These are phyloP conservation scores for Streptanthus diversifolius DNA, from an alignment of 345 rosid species.

Conservation along the genomic window DNA sequence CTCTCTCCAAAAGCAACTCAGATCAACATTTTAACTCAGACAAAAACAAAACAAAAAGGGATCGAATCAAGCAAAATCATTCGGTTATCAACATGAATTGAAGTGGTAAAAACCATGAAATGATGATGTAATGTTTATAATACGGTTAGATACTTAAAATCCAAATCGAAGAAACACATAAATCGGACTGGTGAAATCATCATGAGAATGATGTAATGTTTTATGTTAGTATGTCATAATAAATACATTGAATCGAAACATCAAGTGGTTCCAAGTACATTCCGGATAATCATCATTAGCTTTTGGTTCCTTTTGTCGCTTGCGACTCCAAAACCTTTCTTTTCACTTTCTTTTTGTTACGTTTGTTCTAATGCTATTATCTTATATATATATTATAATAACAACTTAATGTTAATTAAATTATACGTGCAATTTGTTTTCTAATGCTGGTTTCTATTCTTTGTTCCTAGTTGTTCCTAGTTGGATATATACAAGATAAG, in stretches of 20 bases:
- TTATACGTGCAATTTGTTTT: background rate
- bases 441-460: background rate
- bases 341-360: background rate
- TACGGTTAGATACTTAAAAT: background rate
- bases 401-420: background rate
- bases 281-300: constrained; percentile 30
- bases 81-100: background rate
- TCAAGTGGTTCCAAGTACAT: constrained; percentile 28
- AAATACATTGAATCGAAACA: constrained; percentile 18
- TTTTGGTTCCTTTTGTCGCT: constrained; percentile 20
- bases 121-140: background rate
- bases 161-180: background rate
- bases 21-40: background rate
- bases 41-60: background rate
- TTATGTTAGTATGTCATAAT: constrained; percentile 6
- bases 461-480: background rate
- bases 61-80: background rate
- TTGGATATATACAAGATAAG: background rate
- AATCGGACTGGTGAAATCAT: background rate
- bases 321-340: constrained; percentile 11
- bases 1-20: background rate
- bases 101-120: background rate
- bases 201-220: constrained; percentile 26
- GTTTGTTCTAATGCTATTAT: background rate
- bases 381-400: background rate